Base-by-base conservation (phyloP, 2,329 filamentous ascomycete species). In the Colletotrichum lindemuthianum region DNA sequence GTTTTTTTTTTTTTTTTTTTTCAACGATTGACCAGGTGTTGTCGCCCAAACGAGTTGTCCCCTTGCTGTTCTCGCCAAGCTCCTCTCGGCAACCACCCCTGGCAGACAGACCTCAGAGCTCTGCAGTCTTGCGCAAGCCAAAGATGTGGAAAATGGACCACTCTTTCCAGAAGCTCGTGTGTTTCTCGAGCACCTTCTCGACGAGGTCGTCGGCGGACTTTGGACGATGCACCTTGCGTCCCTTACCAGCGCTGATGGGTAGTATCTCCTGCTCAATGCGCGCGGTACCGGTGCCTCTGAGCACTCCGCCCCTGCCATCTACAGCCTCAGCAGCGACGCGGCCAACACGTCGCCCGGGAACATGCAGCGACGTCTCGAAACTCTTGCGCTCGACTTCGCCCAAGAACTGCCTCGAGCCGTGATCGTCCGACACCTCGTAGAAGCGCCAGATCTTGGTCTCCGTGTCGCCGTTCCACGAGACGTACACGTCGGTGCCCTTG, bases 401-500 rank as follows among this genome's bases (percentile, higher is more conserved):
- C 11, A 60, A 41, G 39, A 63, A 63, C 10, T 37, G 12, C 12
- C 52, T 54, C 13, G 49, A 57, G 15, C 40, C 59, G 33, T 57
- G n/a, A 7, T 60, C 43, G 16, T 65, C 69, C 1, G 68, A 70
- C 60, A 65, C 67, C 12, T 55, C 56, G 54, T 73, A 68, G 52
- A 78, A 71, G 36, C 69, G 69, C 74, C 69, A 78, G 41, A 15
- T 65, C 56, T 47, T 68, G 40, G 74, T 73, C 63, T 77, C 74
- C 0, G 75, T 78, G 5, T 77, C 75, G 0, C 76, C 74, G 51
- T 78, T 78, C 76, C 76, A 78, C 54, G 73, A 74, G 1, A 74
- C 74, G 32, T 72, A 75, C 37, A 49, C 40, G 4, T 39, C 4
- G 3, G 59, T 60, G 24, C 45, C 40, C 13, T 50, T 57, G 12